phyloP scores from a whole-genome alignment of 305 asterid species.

The Salvia sclarea region DNA sequence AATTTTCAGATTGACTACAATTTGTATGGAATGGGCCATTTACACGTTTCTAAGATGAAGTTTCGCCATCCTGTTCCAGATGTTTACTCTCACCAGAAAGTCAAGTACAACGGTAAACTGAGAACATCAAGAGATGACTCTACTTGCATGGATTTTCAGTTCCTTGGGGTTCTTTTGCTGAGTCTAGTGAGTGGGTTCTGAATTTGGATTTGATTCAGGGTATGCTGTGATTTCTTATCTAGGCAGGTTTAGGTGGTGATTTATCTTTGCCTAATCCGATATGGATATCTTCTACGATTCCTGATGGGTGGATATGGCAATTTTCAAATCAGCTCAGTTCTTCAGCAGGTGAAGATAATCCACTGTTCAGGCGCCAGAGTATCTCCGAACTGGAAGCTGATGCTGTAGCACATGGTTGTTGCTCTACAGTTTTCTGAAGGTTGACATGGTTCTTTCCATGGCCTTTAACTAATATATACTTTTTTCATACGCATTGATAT shows the following conservation, averaged over 20 bases:
- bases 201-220: slow-evolving; percentile 26
- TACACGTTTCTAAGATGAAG: slow-evolving; percentile 80
- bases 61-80: slow-evolving; percentile 91
- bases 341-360: slow-evolving; percentile 45
- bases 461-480: slow-evolving; percentile 24
- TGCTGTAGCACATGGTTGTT: slow-evolving; percentile 81
- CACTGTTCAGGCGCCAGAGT: slow-evolving; percentile 67
- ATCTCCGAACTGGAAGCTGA: slow-evolving; percentile 92
- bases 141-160: slow-evolving; percentile 45
- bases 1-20: slow-evolving; percentile 80
- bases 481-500: slow-evolving; percentile 17
- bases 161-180: slow-evolving; percentile 25
- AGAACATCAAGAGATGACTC: slow-evolving; percentile 39
- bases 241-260: slow-evolving; percentile 64
- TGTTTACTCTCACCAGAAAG: slow-evolving; percentile 46
- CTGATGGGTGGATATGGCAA: slow-evolving; percentile 85
- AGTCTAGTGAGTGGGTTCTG: slow-evolving; percentile 24
- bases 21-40: slow-evolving; percentile 94
- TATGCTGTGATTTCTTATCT: slow-evolving; percentile 39
- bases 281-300: slow-evolving; percentile 85
- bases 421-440: slow-evolving; percentile 29
- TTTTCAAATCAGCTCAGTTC: slow-evolving; percentile 49
- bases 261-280: slow-evolving; percentile 42
- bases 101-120: slow-evolving; percentile 36
- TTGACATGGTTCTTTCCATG: slow-evolving; percentile 17